Percentiles rank a stretch among this genome's conserved stretches.
These are phyloP conservation scores for Cytospora schulzeri DNA, from an alignment of 2,329 filamentous ascomycete genomes.

Conservation along the genomic window DNA sequence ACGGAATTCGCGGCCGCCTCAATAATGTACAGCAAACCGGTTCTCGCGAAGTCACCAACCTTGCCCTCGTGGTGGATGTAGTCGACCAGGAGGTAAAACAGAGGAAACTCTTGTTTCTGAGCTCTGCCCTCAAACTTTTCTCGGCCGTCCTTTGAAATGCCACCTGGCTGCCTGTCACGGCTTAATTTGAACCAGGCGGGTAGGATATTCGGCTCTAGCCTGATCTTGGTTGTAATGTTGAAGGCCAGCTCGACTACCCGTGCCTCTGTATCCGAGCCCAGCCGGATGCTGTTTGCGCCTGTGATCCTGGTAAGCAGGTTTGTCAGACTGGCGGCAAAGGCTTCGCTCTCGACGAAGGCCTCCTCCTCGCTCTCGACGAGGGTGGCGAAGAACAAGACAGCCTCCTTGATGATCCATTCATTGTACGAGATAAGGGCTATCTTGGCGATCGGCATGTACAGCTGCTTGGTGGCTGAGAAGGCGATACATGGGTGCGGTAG, in stretches of 20 bases:
- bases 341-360: constrained; percentile 83
- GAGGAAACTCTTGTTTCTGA: constrained; percentile 87
- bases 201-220: constrained; percentile 82
- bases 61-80: constrained; percentile 96
- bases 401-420: constrained; percentile 81
- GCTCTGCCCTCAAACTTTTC: constrained; percentile 80
- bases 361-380: constrained; percentile 97
- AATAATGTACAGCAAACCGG: constrained; percentile 91
- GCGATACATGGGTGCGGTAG: constrained; percentile 89
- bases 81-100: constrained; percentile 94
- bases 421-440: constrained; percentile 85
- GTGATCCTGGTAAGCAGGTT: constrained; percentile 81
- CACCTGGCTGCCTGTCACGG: constrained; percentile 40
- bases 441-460: constrained; percentile 87
- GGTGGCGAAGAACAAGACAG: constrained; percentile 84
- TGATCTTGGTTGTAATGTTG: constrained; percentile 94
- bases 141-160: constrained; percentile 49
- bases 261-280: constrained; percentile 80
- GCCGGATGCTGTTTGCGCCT: constrained; percentile 70
- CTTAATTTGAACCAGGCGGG: constrained; percentile 85
- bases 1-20: constrained; percentile 85
- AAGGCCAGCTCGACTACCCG: constrained; percentile 92
- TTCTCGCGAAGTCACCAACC: constrained; percentile 93
- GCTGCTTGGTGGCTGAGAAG: constrained; percentile 82
- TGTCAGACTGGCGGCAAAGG: constrained; percentile 85